Evolutionary conservation across 352 stramenopile genomes (phyloP), one percentile per base, ranked within the genome.

Genomic region (Aphanomyces cochlioides): DNA sequence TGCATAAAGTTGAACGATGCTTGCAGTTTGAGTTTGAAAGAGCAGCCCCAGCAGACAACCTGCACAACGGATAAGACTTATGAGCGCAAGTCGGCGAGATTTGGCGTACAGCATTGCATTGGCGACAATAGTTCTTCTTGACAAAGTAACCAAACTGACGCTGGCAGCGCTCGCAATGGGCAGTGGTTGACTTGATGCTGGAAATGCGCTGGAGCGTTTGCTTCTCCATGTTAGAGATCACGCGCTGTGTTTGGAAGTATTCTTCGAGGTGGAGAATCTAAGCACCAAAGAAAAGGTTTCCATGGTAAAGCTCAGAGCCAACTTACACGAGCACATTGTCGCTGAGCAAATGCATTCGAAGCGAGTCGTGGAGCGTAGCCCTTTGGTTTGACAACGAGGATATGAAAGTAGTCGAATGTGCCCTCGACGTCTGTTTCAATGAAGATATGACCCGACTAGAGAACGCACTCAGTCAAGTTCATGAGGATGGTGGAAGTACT

Each of bases 401-500:
- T 41, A 15, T 37, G 45, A 41, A 56, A 67, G 37, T 54, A 67
- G 28, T 67, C 47, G 37, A 56, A 41, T 3, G 47, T 21, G 37
- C 60, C 60, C 3, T 37, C 38, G 5, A 41, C 54, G n/a, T 67
- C 60, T 36, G 60, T 67, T 41, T 67, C 60, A 37, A 67, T 67
- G 47, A 67, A 67, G 15, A 67, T 67, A 41, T 67, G 60, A 7
- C 60, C 60, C 28, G 28, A 54, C 60, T 38, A 67, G 47, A 13
- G 38, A 58, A 56, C 17, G 21, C 56, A 17, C 13, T 13, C 34
- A n/a, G 15, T 28, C 15, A 66, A 10, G 6, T 40, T 8, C 15
- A 67, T 67, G 60, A 8, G 8, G 3, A 57, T 15, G 47, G 41
- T 15, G 15, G 17, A n/a, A 37, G 41, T 57, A 67, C 60, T 5